Base-by-base conservation (phyloP, 805 yeast genomes). In the Lachancea meyersii region DNA sequence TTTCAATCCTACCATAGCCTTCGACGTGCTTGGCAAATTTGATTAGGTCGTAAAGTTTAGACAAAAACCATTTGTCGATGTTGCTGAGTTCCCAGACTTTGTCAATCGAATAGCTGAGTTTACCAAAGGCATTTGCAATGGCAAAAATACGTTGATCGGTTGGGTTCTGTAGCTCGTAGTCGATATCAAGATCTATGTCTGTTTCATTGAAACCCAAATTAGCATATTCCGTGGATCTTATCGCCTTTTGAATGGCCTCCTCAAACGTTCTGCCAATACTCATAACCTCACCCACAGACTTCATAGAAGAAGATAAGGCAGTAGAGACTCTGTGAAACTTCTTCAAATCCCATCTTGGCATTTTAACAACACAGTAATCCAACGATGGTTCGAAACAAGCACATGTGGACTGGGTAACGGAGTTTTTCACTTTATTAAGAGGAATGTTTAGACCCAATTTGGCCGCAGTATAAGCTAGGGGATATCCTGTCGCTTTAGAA, bases 281-380 rank as follows among this genome's bases (percentile, higher is more conserved):
- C 98, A 91, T 91, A 41, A 93, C 97, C 67, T 91, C 98, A 73
- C 98, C 98, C 52, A 91, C 97, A 48, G 97, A 88, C 70, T 91
- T 91, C 98, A 91, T 91, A 23, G 96, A 80, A 1, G 97, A 88
- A 8, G 93, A 83, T 55, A 91, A 77, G 63, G 80, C 74, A 40
- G 86, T 81, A 17, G 95, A 84, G 30, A 91, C 97, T 64, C 96
- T 77, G 48, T 91, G 86, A 70, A 91, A 91, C 70, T 91, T 91
- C 73, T 86, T 85, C 70, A 91, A 77, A 70, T 91, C 98, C 98
- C 98, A 91, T 71, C 97, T 80, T 66, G 98, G 98, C 66, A 91
- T 93, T 77, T 91, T 91, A 41, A 87, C 95, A 50, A 91, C 98
- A 65, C 88, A 86, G 69, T 91, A 91, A 69, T 91, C 98, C 61